Percentiles rank a stretch among this genome's conserved stretches.
Evolutionary conservation across 441 rosid species (phyloP).

Genomic region (Pelargonium citronellum): DNA sequence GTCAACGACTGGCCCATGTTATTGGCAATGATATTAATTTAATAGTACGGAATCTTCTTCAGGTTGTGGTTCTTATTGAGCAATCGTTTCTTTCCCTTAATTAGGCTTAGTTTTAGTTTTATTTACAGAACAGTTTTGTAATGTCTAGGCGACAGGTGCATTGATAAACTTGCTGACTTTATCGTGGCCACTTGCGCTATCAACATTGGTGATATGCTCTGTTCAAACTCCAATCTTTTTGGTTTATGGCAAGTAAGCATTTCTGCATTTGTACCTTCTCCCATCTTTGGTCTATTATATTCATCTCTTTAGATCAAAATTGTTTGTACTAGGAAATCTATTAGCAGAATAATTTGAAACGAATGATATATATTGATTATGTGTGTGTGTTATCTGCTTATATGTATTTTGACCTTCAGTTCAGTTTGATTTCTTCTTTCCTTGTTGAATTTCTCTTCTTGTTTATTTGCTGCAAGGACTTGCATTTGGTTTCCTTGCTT

Average conservation of each 20-base stretch:
- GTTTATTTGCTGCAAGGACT: neutral
- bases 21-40: conserved; percentile 41
- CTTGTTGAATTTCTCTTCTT: neutral
- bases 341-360: neutral
- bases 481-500: neutral
- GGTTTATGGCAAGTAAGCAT: conserved; percentile 40
- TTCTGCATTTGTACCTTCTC: conserved; percentile 13
- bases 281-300: neutral
- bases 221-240: conserved; percentile 31
- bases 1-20: conserved; percentile 44
- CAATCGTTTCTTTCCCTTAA: neutral
- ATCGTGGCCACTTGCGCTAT: conserved; percentile 50
- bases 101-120: conserved; percentile 3
- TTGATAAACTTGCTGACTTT: conserved; percentile 43
- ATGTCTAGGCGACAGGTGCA: conserved; percentile 47
- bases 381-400: no score
- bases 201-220: conserved; percentile 39
- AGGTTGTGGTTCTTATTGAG: conserved; percentile 29
- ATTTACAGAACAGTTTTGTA: conserved; percentile 1
- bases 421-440: neutral
- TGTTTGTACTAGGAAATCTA: neutral
- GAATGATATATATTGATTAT: neutral
- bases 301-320: conserved; percentile 1
- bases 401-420: no score
- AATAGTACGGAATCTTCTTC: conserved; percentile 45